Conservation (phyloP, 345 rosid species). For the Chamaenerion angustifolium region DNA sequence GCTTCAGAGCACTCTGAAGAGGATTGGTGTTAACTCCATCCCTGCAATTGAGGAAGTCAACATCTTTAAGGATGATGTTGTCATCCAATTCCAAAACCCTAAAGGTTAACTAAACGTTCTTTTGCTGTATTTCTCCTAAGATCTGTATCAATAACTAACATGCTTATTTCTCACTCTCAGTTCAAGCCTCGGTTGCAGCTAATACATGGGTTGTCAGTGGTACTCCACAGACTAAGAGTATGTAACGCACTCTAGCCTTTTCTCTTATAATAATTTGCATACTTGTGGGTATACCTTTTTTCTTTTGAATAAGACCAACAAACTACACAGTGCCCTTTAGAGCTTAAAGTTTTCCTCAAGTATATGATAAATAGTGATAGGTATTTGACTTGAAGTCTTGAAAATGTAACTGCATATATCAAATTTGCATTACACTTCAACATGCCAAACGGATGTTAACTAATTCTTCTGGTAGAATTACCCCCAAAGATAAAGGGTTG, state of each 20-base stretch:
- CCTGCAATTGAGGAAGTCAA: conserved; percentile 95
- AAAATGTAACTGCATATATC: no score
- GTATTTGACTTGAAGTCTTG: no score
- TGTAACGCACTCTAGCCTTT: conserved; percentile 3
- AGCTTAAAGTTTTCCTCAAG: no score
- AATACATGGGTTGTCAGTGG: conserved; percentile 99
- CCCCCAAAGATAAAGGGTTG: neutral
- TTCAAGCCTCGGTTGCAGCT: conserved; percentile 92
- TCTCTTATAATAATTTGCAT: neutral
- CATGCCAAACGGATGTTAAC: no score
- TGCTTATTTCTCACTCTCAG: conserved; percentile 20
- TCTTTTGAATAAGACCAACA: no score
- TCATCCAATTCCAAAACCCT: conserved; percentile 75
- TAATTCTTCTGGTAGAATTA: no score
- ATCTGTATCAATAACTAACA: neutral
- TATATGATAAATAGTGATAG: no score
- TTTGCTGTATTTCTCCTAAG: neutral
- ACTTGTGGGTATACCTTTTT: no score
- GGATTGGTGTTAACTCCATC: conserved; percentile 83
- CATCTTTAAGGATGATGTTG: conserved; percentile 91
- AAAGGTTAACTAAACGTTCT: conserved; percentile 37
- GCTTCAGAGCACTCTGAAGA: conserved; percentile 94
- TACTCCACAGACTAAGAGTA: conserved; percentile 85
- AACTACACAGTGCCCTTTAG: no score
- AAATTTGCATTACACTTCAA: no score